phyloP scores from a whole-genome alignment of 352 stramenopile species.

The Discostella stelligera region DNA sequence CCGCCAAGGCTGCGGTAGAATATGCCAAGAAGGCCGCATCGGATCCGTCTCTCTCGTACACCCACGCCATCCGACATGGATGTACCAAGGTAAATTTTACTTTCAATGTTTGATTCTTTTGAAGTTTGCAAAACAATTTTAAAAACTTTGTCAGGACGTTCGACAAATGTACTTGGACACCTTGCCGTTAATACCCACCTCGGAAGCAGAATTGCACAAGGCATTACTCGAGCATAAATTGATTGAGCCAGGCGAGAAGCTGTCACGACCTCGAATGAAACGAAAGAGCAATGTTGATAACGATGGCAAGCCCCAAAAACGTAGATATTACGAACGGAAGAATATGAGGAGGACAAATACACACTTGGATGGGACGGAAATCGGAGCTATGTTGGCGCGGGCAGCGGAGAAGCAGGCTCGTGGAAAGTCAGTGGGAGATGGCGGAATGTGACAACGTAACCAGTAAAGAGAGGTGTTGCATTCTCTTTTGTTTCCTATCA shows the following conservation, averaged over 20 bases:
- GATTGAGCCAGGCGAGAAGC: conserved; percentile 70
- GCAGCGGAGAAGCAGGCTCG: conserved; percentile 73
- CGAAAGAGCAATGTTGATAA: conserved; percentile 70
- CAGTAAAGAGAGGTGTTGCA: no score
- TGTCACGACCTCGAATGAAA: conserved; percentile 65
- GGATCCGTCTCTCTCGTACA: conserved; percentile 63
- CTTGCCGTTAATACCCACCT: conserved; percentile 50
- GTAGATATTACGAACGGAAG: conserved; percentile 81
- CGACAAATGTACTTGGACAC: conserved; percentile 73
- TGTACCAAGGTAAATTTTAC: no score
- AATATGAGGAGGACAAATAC: conserved; percentile 81
- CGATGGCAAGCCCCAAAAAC: conserved; percentile 81
- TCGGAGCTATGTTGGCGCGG: conserved; percentile 64
- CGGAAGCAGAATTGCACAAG: conserved; percentile 59
- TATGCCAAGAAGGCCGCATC: conserved; percentile 54
- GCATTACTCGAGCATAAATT: conserved; percentile 71
- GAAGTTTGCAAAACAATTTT: no score
- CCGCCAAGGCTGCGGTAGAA: conserved; percentile 51
- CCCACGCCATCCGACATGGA: conserved; percentile 70
- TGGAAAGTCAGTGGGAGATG: conserved; percentile 77
- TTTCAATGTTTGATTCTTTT: no score
- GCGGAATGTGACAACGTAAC: conserved; percentile 78
- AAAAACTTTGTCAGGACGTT: no score
- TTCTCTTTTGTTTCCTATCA: no score
- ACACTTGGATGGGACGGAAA: conserved; percentile 76